Evolutionary conservation across 495 filamentous ascomycete species (phyloP).

Genomic region (Neurospora sp.): DNA sequence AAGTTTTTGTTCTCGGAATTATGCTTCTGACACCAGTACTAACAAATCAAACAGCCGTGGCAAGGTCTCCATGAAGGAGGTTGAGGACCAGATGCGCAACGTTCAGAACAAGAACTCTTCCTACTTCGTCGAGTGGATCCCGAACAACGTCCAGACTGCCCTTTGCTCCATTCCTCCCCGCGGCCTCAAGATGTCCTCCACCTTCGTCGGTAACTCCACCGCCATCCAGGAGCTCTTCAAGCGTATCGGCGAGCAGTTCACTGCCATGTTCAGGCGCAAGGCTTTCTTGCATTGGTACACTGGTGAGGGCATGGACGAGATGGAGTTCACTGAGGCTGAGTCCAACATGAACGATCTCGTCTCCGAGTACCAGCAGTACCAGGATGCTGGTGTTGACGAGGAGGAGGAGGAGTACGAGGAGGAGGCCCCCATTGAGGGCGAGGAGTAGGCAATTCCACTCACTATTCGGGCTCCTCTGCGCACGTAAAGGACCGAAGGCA

Average conservation of each 20-base stretch:
- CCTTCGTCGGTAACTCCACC: conserved; percentile 98
- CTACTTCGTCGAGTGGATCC: conserved; percentile 99
- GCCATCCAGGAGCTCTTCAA: conserved; percentile 99
- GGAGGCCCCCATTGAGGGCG: conserved; percentile 44
- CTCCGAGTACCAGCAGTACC: conserved; percentile 99
- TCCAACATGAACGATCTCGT: conserved; percentile 99
- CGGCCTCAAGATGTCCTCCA: conserved; percentile 98
- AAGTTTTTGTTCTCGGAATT: conserved; percentile 10
- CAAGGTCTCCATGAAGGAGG: conserved; percentile 99
- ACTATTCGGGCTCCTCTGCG: background rate
- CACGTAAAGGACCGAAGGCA: background rate
- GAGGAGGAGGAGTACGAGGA: conserved; percentile 58
- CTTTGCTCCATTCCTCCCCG: conserved; percentile 98
- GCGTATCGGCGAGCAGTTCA: conserved; percentile 99
- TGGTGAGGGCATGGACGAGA: conserved; percentile 99
- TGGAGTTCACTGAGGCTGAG: conserved; percentile 99
- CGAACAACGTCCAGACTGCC: conserved; percentile 99
- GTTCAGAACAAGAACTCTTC: conserved; percentile 99
- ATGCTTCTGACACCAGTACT: conserved; percentile 9
- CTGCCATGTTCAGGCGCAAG: conserved; percentile 99
- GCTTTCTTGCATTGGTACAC: conserved; percentile 99
- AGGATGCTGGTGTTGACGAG: conserved; percentile 83
- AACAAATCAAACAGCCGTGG: conserved; percentile 58
- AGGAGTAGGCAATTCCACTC: conserved; percentile 28
- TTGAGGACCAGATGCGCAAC: conserved; percentile 99